These are phyloP conservation scores for Emericellopsis cladophorae DNA, from an alignment of 2,329 filamentous ascomycete genomes.

Conservation along the genomic window DNA sequence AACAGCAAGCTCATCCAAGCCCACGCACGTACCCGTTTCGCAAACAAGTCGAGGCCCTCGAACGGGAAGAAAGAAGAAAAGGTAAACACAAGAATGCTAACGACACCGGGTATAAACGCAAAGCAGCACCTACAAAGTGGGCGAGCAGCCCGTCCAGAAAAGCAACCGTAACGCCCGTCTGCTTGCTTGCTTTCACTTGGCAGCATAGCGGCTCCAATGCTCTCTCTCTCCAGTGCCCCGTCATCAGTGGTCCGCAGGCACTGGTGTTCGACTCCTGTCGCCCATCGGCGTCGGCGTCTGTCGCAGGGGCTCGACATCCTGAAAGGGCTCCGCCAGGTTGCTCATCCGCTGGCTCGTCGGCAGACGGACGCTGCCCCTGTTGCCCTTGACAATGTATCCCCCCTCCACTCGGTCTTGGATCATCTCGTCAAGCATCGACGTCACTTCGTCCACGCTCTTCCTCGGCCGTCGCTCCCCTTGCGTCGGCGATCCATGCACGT, in stretches of 20 bases:
- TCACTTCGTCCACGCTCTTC: constrained; percentile 83
- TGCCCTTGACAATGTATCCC: constrained; percentile 56
- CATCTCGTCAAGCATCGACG: constrained; percentile 89
- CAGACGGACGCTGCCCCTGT: constrained; percentile 53
- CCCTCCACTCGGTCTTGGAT: constrained; percentile 77
- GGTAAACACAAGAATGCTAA: constrained; percentile 6
- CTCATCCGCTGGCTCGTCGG: constrained; percentile 30
- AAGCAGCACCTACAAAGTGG: constrained; percentile 6
- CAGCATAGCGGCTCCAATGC: neutral
- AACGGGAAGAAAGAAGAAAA: neutral
- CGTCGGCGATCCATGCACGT: constrained; percentile 9
- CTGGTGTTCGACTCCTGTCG: constrained; percentile 8
- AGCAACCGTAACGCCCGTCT: neutral
- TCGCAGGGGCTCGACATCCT: constrained; percentile 24
- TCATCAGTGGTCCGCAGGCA: constrained; percentile 10
- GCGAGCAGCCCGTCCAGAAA: neutral
- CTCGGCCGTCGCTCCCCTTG: constrained; percentile 34
- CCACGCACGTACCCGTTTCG: neutral
- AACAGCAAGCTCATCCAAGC: too few relatives aligned
- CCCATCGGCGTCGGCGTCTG: constrained; percentile 19
- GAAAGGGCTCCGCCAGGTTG: constrained; percentile 17
- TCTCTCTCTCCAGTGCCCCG: neutral
- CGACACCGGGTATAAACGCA: constrained; percentile 18
- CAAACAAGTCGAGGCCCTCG: neutral
- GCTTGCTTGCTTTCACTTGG: neutral